phyloP scores from a whole-genome alignment of 176 grass and related monocot genomes.

The Dactylis glomerata region DNA sequence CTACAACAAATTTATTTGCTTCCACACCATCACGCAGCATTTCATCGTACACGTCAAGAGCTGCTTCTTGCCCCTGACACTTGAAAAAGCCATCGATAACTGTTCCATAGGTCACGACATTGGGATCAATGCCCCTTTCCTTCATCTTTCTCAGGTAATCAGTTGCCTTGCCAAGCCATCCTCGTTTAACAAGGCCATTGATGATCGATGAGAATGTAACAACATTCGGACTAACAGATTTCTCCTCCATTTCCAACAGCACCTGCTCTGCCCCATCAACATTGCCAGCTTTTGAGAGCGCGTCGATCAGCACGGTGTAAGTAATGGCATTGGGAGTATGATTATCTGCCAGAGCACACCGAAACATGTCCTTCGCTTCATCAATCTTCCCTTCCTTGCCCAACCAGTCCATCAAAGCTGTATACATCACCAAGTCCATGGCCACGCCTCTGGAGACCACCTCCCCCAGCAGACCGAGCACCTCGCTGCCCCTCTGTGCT shows the following conservation, averaged over 20 bases:
- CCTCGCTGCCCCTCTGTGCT: conserved; percentile 15
- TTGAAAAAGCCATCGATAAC: conserved; percentile 86
- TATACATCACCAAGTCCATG: conserved; percentile 77
- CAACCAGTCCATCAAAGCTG: conserved; percentile 62
- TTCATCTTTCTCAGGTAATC: conserved; percentile 64
- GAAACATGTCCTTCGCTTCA: conserved; percentile 46
- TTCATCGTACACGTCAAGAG: conserved; percentile 60
- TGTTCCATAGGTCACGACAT: conserved; percentile 73
- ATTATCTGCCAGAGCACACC: conserved; percentile 48
- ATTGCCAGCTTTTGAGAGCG: conserved; percentile 61
- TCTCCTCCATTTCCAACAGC: conserved; percentile 57
- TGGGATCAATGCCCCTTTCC: conserved; percentile 60
- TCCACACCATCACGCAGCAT: conserved; percentile 56
- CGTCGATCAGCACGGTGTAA: conserved; percentile 73
- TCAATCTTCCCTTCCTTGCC: conserved; percentile 55
- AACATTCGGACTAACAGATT: conserved; percentile 56
- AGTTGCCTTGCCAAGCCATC: conserved; percentile 44
- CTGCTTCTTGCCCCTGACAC: conserved; percentile 47
- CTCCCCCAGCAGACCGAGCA: conserved; percentile 50
- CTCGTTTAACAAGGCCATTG: conserved; percentile 68
- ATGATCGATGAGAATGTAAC: conserved; percentile 77
- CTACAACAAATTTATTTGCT: conserved; percentile 61
- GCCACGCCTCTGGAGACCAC: conserved; percentile 63
- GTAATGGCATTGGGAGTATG: conserved; percentile 51
- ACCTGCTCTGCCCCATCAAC: conserved; percentile 56